Evolutionary conservation across 768 basidiomycete genomes (phyloP), one percentile per base, ranked within the genome.

Genomic region (Austroboletus eburneus): DNA sequence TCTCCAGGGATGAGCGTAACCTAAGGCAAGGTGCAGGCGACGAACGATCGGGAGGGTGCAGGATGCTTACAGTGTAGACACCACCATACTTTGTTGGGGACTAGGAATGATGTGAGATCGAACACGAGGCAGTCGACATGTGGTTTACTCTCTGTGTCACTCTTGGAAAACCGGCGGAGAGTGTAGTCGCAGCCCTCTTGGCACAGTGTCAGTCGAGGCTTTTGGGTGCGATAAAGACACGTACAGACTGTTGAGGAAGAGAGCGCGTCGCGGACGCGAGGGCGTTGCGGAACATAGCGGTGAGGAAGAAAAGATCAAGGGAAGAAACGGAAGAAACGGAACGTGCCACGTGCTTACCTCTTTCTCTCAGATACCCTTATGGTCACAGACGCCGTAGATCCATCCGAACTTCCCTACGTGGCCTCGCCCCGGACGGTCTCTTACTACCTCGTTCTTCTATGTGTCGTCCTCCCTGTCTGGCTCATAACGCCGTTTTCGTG

Each of bases 1-100:
- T 99, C 96, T 56, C 96, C 96, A 37, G 95, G 94, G 57, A 98
- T 95, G 62, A 97, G 83, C 48, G 94, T 97, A 57, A 96, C 91
- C 90, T 92, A 65, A 46, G 30, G 43, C 6, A 37, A 45, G 53
- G 53, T 54, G 58, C 65, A 38, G 67, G 57, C 39, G 55, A 30
- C 40, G 42, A 39, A 50, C 42, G 38, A 18, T 43, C 37, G 40
- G 30, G 36, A 42, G 43, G 20, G 3, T 25, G 27, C 29, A 38
- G 39, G 33, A 42, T 42, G 65, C 84, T 53, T 58, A 92, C 91
- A 36, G 89, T 93, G 69, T 92, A 91, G 49, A 93, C 83, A 50
- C 91, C 91, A 35, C 93, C 93, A 61, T 93, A 92, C 71, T 94
- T 93, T 42, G 88, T 90, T 8, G 87, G 75, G 36, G 79, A 78